phyloP scores from a whole-genome alignment of 371 early-diverging fungal genomes.

The Mortierella sp. region DNA sequence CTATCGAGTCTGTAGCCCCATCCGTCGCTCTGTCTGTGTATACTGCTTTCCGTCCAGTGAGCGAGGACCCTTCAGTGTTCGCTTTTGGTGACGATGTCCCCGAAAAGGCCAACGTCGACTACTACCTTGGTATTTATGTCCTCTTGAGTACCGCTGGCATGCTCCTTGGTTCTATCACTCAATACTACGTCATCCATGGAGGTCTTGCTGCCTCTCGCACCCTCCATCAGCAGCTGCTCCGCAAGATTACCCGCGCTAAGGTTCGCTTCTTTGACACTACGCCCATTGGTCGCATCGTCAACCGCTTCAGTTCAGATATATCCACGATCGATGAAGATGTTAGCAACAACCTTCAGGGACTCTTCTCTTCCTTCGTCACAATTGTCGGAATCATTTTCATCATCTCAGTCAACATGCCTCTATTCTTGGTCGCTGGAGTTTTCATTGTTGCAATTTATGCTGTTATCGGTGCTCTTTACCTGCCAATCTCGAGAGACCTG shows the following conservation, averaged over 20 bases:
- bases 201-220: conserved; percentile 59
- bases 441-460: conserved; percentile 59
- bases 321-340: conserved; percentile 64
- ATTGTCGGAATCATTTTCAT: conserved; percentile 75
- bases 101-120: conserved; percentile 50
- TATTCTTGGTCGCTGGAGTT: conserved; percentile 63
- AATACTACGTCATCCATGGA: conserved; percentile 59
- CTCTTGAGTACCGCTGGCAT: conserved; percentile 59
- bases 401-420: conserved; percentile 69
- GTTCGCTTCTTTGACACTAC: conserved; percentile 88
- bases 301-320: conserved; percentile 80
- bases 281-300: conserved; percentile 88
- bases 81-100: conserved; percentile 20
- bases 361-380: conserved; percentile 61
- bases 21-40: conserved; percentile 29
- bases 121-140: conserved; percentile 61
- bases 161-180: conserved; percentile 48
- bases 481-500: conserved; percentile 82
- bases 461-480: conserved; percentile 71
- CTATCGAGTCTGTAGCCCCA: conserved; percentile 22
- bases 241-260: conserved; percentile 68
- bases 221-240: conserved; percentile 62
- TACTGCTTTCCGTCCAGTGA: conserved; percentile 19
- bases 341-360: conserved; percentile 56
- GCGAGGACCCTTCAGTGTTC: conserved; percentile 10